These are phyloP conservation scores for Gleditsia sinensis DNA, from an alignment of 306 rosid genomes.

Conservation along the genomic window DNA sequence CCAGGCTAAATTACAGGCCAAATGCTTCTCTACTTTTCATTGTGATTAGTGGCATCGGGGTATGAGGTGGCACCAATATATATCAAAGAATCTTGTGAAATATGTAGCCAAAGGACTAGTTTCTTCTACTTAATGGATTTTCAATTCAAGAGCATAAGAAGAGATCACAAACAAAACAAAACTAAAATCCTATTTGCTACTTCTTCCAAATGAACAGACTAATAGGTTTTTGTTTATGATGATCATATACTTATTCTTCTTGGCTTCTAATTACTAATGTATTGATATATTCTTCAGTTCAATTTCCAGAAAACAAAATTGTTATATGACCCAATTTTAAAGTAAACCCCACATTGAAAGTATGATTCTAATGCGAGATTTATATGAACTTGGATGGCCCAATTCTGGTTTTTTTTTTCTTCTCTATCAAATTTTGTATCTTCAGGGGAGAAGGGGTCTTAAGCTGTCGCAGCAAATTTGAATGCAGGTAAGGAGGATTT, in stretches of 20 bases:
- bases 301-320: background rate
- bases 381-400: too few species aligned
- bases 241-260: background rate
- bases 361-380: too few species aligned
- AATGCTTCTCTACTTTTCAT: too few species aligned
- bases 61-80: background rate
- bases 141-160: conserved; percentile 1
- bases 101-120: conserved; percentile 1
- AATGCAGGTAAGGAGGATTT: conserved; percentile 30
- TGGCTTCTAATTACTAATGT: background rate
- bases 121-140: conserved; percentile 18
- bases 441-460: too few species aligned
- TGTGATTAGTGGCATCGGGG: too few species aligned
- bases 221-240: background rate
- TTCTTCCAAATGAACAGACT: background rate
- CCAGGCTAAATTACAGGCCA: background rate
- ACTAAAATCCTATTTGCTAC: background rate
- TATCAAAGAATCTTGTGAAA: background rate
- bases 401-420: too few species aligned
- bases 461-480: background rate
- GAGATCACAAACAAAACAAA: conserved; percentile 13
- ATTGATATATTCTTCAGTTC: background rate
- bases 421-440: background rate
- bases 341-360: too few species aligned
- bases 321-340: too few species aligned